Evolutionary conservation across 2,329 filamentous ascomycete genomes (phyloP), one percentile per base, ranked within the genome.

Genomic region (Dichotomopilus funicola): DNA sequence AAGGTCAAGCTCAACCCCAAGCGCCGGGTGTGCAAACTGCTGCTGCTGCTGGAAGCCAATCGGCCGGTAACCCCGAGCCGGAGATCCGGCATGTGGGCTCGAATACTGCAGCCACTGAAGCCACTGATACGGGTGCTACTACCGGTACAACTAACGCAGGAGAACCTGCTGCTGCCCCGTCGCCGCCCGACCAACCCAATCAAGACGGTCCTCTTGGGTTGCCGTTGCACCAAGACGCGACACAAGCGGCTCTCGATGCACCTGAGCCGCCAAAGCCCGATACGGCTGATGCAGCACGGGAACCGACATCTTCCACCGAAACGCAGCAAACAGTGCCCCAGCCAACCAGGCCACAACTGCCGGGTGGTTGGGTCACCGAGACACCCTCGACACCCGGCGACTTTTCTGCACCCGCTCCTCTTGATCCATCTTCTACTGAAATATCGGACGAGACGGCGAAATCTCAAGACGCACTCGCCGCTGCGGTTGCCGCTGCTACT

Each of bases 311-410:
- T 53, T 11, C 27, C 41, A 27, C 12, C 13, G 45, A 37, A 53
- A 37, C 41, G 36, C 38, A 49, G 36, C 49, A 38, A 12, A 43
- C 42, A 41, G 47, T 27, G 19, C 19, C 46, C 33, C 51, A 51
- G 6, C 48, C 54, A 45, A 35, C 33, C 31, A 57, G 67, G 12
- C 67, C 68, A 1, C 59, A 61, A 6, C 56, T 70, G n/a, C 68
- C 68, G 12, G 68, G 68, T 19, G 62, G 61, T 35, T 69, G 67
- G 68, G 68, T 70, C 41, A 62, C 66, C 11, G 68, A 70, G 53
- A 67, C 64, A 5, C 42, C 56, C 9, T 53, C 59, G 2, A 61
- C 63, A n/a, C 58, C 64, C 6, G 57, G 56, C 19, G 63, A 66
- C 12, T 35, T 36, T 4, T 13, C 52, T 19, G 51, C 58, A 5